Evolutionary conservation across 306 rosid genomes (phyloP), one percentile per base, ranked within the genome.

Genomic region (Citrullus amarus): DNA sequence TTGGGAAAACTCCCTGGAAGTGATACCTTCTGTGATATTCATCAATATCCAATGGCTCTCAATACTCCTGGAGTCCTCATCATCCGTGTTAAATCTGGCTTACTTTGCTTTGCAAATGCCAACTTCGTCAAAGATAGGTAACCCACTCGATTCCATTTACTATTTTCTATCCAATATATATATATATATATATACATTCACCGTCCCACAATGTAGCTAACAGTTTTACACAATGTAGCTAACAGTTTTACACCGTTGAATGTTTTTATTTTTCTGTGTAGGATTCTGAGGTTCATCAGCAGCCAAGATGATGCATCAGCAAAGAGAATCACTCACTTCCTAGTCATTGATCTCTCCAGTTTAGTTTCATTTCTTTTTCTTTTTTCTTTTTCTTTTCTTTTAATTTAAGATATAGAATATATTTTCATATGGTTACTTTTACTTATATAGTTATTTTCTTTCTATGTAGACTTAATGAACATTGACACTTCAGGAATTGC

Each of bases 71-170:
- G 94, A 28, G 73, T 87, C 56, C 58, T 89, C 48, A 82, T 93
- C 39, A 50, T 91, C 25, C 89, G 94, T 18, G 74, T 90, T 80
- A 93, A 89, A 70, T 90, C 97, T 74, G 83, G 90, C 22, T 81
- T 89, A 79, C 89, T 91, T 77, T 93, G 98, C 76, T 93, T 93
- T 81, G 98, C 98, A 17, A 93, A 91, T 84, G 97, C 97, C 70
- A 91, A 81, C 76, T 89, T 86, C 81, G 77, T 89, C 20, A 86
- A 81, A 76, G 93, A 93, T 78, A 91, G 95, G 98, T 70, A 43
- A 65, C 15, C 15, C 13, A 2, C 0, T 32, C 36, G 1, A 32
- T 32, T 32, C 36, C 36, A 32, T 32, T 32, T 3, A 25, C 36
- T 32, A 32, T 32, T 32, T 32, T 32, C 36, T 32, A 32, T 3